Evolutionary conservation across 176 grass and related monocot species (phyloP).

Genomic region (Tillandsia leiboldiana): DNA sequence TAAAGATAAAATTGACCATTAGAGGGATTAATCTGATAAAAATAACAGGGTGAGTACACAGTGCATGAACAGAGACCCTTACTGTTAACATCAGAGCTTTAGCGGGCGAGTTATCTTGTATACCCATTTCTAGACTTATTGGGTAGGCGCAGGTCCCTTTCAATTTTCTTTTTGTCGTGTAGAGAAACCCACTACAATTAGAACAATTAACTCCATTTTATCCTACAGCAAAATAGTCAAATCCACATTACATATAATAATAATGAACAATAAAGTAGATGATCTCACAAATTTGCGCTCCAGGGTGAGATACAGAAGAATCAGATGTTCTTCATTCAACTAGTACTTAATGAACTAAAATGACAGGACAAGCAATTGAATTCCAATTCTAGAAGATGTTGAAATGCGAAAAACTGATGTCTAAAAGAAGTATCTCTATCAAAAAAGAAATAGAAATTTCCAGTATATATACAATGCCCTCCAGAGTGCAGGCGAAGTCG

Average conservation of each 20-base stretch:
- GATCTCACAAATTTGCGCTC: no score
- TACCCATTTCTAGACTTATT: not conserved
- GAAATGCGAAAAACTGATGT: not conserved
- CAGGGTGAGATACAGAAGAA: no score
- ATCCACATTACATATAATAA: no score
- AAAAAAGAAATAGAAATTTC: not conserved
- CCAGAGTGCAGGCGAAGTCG: not conserved
- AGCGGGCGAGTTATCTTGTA: not conserved
- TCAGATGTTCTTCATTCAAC: no score
- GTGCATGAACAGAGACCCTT: not conserved
- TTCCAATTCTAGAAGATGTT: no score
- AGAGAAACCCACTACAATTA: no score
- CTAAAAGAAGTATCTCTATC: not conserved
- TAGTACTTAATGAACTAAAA: not conserved
- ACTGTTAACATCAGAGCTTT: not conserved
- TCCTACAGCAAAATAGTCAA: no score
- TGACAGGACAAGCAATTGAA: not conserved
- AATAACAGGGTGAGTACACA: not conserved
- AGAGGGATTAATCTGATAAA: no score
- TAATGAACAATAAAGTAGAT: no score
- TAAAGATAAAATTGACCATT: no score
- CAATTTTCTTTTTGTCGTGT: not conserved
- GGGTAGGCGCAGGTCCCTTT: not conserved
- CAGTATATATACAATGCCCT: slow-evolving; percentile 1
- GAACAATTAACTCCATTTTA: no score